A percentile compares a stretch with the other conserved stretches of the same genome.
Evolutionary conservation across 768 basidiomycete species (phyloP).

Genomic region (Termitomyces sp.): DNA sequence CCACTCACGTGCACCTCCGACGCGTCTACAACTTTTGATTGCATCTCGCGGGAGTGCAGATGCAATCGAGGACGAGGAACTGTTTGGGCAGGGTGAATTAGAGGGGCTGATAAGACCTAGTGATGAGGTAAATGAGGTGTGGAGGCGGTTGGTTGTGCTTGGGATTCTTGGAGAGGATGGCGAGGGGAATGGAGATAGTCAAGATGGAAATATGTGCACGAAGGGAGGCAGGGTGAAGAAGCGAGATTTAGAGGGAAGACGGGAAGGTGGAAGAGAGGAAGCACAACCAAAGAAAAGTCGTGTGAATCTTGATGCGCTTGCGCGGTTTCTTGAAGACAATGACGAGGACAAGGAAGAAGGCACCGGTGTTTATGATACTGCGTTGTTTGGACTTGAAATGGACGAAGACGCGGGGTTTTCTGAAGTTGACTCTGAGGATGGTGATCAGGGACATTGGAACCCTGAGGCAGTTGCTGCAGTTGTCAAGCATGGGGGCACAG

Average conservation of each 20-base stretch:
- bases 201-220: conserved; percentile 4
- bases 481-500: not conserved
- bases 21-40: conserved; percentile 62
- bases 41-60: conserved; percentile 46
- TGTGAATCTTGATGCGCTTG: conserved; percentile 54
- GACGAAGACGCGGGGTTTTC: conserved; percentile 1
- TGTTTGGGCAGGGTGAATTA: conserved; percentile 65
- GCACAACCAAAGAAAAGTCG: conserved; percentile 25
- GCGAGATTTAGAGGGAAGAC: not conserved
- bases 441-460: not conserved
- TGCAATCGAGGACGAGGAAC: conserved; percentile 60
- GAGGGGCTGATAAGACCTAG: conserved; percentile 54
- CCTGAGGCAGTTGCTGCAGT: not conserved
- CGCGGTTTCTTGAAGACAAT: conserved; percentile 38
- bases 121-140: conserved; percentile 39
- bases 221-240: not conserved
- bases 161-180: conserved; percentile 26
- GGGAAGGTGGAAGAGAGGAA: not conserved
- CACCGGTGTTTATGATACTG: conserved; percentile 1
- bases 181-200: conserved; percentile 11
- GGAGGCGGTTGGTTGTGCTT: conserved; percentile 27
- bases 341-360: conserved; percentile 6
- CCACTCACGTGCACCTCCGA: conserved; percentile 33
- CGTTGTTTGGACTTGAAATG: conserved; percentile 11
- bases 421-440: conserved; percentile 14